Evolutionary conservation across 768 basidiomycete species (phyloP).

Genomic region (Naganishia antarctica): DNA sequence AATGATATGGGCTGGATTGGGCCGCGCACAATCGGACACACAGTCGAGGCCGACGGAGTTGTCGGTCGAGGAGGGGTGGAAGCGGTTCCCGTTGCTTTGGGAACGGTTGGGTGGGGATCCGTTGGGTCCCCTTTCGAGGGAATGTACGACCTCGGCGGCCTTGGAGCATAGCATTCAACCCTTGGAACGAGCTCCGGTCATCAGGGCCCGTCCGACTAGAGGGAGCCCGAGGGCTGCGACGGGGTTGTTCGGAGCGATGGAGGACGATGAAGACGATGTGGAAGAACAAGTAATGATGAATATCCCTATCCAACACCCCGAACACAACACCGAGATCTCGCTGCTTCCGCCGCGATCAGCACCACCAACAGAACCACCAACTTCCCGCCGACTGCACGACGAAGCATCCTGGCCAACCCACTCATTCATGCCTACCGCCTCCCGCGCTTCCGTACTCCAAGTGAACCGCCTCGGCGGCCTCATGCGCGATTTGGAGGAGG

Average conservation of each 20-base stretch:
- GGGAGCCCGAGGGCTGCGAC: background rate
- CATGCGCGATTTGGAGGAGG: conserved; percentile 62
- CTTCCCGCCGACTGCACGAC: background rate
- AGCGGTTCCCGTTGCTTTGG: conserved; percentile 44
- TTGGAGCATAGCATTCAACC: too few relatives aligned
- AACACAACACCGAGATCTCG: background rate
- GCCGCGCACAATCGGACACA: too few relatives aligned
- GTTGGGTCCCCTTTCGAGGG: background rate
- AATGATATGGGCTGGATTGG: conserved; percentile 32
- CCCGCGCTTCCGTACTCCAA: conserved; percentile 33
- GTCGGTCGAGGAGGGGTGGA: conserved; percentile 21
- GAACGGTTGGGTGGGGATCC: conserved; percentile 42
- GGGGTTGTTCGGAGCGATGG: conserved; percentile 20
- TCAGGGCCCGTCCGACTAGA: too few relatives aligned
- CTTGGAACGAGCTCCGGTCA: too few relatives aligned
- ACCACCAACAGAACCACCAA: background rate
- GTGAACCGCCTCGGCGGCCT: conserved; percentile 50
- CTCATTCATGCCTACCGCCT: conserved; percentile 30
- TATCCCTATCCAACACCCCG: background rate
- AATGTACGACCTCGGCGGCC: too few relatives aligned
- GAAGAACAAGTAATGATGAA: background rate
- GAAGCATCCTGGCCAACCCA: conserved; percentile 20
- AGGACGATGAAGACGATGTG: background rate
- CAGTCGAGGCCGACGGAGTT: conserved; percentile 11
- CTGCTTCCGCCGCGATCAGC: background rate